Conservation (phyloP, 345 rosid genomes). For the Sisymbrium irio region DNA sequence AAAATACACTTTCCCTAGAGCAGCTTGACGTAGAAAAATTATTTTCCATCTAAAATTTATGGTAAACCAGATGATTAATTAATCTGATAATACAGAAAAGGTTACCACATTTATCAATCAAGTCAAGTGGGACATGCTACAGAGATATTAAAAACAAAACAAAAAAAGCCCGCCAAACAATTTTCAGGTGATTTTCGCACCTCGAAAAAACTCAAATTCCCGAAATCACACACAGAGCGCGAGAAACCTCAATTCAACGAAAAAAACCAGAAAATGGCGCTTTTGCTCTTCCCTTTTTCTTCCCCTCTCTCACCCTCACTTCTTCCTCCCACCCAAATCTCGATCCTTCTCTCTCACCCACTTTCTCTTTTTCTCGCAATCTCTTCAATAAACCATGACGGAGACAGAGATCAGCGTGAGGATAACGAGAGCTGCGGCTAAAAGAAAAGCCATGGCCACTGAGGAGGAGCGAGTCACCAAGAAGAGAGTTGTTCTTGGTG, state of each 20-base stretch:
- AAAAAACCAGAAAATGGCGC: constrained; percentile 23
- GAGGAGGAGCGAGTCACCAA: constrained; percentile 17
- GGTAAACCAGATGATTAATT: too few relatives aligned
- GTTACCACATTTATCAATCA: too few relatives aligned
- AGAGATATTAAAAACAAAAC: too few relatives aligned
- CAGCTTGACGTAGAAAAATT: too few relatives aligned
- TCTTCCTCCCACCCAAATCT: constrained; percentile 12
- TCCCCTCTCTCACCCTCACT: not conserved
- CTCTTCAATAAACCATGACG: constrained; percentile 6
- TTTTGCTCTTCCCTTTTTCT: constrained; percentile 18
- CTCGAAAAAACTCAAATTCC: constrained; percentile 3
- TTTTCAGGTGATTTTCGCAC: not conserved
- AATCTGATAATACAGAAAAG: too few relatives aligned
- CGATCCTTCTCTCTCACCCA: not conserved
- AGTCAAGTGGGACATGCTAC: too few relatives aligned
- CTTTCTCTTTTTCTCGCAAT: not conserved
- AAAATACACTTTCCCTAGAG: too few relatives aligned
- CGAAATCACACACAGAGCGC: constrained; percentile 11
- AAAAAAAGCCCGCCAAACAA: constrained; percentile 9
- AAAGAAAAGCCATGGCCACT: constrained; percentile 17
- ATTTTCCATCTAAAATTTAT: too few relatives aligned
- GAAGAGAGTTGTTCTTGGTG: constrained; percentile 32
- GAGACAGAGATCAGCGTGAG: constrained; percentile 1
- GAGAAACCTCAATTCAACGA: not conserved
- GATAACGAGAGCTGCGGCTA: constrained; percentile 25